Conservation (phyloP, 2,329 filamentous ascomycete species). For the Akanthomyces dipterigenus region DNA sequence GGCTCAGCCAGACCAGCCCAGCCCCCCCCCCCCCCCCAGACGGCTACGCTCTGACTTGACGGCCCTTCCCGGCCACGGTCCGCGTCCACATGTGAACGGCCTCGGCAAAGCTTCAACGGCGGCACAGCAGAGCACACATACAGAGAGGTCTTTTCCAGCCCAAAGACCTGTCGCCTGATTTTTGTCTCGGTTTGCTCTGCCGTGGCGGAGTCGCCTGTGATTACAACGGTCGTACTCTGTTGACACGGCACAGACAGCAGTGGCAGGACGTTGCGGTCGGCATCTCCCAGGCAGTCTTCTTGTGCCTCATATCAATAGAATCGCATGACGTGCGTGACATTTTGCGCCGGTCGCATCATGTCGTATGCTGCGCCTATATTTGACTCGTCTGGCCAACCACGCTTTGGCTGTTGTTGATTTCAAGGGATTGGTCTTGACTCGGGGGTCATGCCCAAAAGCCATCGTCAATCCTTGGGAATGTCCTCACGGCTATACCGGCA, state of each 20-base stretch:
- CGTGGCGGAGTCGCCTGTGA: background rate
- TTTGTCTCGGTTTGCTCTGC: background rate
- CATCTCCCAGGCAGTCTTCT: background rate
- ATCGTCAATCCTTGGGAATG: background rate
- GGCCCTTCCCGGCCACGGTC: conserved; percentile 12
- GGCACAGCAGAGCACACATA: background rate
- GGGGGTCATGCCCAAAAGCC: background rate
- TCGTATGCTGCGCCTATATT: background rate
- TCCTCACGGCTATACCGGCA: conserved; percentile 5
- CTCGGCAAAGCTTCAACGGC: conserved; percentile 6
- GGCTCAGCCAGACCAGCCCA: no score
- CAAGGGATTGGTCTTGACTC: background rate
- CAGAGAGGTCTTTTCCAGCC: background rate
- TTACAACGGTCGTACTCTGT: background rate
- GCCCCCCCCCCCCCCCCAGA: background rate
- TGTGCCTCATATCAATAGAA: background rate
- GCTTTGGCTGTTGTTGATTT: background rate
- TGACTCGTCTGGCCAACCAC: background rate
- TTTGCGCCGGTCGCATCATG: background rate
- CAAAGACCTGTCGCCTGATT: background rate
- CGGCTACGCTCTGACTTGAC: background rate
- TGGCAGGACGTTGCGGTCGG: background rate
- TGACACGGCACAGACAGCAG: background rate
- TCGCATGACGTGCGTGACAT: background rate
- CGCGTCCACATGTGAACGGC: conserved; percentile 10